Conservation (phyloP, 2,329 filamentous ascomycete species). For the Apiospora sp. region DNA sequence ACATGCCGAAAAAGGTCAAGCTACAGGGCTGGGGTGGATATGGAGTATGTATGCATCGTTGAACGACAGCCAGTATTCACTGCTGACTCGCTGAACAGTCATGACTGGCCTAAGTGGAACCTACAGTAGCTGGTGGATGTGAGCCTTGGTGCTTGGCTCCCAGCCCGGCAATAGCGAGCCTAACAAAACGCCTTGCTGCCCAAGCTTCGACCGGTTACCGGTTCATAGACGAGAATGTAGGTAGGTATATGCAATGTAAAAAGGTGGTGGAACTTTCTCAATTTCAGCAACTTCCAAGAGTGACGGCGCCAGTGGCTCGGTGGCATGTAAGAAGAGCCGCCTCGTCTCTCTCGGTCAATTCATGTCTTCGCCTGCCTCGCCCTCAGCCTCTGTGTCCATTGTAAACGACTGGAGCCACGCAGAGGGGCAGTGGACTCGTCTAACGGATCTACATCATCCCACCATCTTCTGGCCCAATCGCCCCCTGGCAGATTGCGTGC, state of each 20-base stretch:
- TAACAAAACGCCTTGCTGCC: slow-evolving; percentile 20
- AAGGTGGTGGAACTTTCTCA: not conserved
- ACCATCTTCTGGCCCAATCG: slow-evolving; percentile 2
- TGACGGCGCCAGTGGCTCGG: not conserved
- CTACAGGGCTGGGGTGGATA: slow-evolving; percentile 21
- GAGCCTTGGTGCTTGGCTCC: not conserved
- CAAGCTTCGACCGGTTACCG: not conserved
- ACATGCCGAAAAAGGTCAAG: not conserved
- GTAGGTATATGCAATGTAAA: not conserved
- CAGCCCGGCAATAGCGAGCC: slow-evolving; percentile 18
- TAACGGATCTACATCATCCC: slow-evolving; percentile 16
- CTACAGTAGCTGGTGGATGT: slow-evolving; percentile 18
- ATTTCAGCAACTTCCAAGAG: not conserved
- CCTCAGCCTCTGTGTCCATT: slow-evolving; percentile 12
- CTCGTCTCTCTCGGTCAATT: slow-evolving; percentile 21
- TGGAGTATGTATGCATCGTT: not conserved
- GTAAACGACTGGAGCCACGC: slow-evolving; percentile 19
- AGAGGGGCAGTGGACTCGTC: slow-evolving; percentile 3
- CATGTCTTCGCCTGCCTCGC: not conserved
- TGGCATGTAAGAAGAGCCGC: slow-evolving; percentile 15
- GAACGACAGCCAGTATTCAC: not conserved
- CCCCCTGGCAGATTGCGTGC: slow-evolving; percentile 10
- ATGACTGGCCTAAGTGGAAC: slow-evolving; percentile 19
- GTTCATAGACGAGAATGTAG: not conserved
- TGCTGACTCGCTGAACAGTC: not conserved